Evolutionary conservation across 2,329 filamentous ascomycete species (phyloP).

Genomic region (Pseudogymnoascus pannorum): DNA sequence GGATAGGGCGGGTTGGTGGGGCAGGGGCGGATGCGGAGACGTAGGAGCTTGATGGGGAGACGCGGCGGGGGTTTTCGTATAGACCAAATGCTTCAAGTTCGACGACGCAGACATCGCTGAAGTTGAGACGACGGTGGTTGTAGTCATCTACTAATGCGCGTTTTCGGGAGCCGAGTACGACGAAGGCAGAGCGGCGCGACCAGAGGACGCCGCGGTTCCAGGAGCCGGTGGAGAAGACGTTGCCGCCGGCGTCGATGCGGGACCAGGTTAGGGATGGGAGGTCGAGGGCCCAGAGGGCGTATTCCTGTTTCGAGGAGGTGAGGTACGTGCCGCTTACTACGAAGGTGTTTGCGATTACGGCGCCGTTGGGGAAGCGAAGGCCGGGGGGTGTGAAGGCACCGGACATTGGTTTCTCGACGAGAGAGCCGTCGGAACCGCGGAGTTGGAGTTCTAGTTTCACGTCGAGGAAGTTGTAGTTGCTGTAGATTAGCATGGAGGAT

Average conservation of each 20-base stretch:
- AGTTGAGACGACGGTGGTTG: slow-evolving; percentile 95
- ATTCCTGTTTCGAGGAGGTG: slow-evolving; percentile 96
- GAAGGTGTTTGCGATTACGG: slow-evolving; percentile 91
- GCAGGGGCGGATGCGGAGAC: slow-evolving; percentile 71
- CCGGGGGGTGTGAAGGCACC: slow-evolving; percentile 83
- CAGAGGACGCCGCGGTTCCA: slow-evolving; percentile 96
- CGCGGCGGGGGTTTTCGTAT: slow-evolving; percentile 87
- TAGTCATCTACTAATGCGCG: slow-evolving; percentile 94
- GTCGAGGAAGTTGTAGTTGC: slow-evolving; percentile 97
- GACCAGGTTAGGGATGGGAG: slow-evolving; percentile 85
- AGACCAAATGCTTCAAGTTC: slow-evolving; percentile 95
- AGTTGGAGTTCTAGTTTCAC: slow-evolving; percentile 94
- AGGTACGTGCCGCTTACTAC: slow-evolving; percentile 96
- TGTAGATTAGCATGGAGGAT: slow-evolving; percentile 89
- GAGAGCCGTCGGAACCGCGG: slow-evolving; percentile 70
- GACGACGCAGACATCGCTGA: slow-evolving; percentile 92
- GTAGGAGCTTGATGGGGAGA: slow-evolving; percentile 71
- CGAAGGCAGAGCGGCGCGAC: slow-evolving; percentile 89
- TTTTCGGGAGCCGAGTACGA: slow-evolving; percentile 90
- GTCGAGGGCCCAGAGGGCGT: slow-evolving; percentile 92
- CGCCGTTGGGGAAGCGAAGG: slow-evolving; percentile 89
- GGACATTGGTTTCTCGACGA: slow-evolving; percentile 85
- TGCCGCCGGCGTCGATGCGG: slow-evolving; percentile 88
- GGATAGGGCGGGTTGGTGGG: slow-evolving; percentile 35
- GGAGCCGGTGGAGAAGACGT: slow-evolving; percentile 91